Conservation (phyloP, 306 rosid genomes). For the Lathyrus sativus region DNA sequence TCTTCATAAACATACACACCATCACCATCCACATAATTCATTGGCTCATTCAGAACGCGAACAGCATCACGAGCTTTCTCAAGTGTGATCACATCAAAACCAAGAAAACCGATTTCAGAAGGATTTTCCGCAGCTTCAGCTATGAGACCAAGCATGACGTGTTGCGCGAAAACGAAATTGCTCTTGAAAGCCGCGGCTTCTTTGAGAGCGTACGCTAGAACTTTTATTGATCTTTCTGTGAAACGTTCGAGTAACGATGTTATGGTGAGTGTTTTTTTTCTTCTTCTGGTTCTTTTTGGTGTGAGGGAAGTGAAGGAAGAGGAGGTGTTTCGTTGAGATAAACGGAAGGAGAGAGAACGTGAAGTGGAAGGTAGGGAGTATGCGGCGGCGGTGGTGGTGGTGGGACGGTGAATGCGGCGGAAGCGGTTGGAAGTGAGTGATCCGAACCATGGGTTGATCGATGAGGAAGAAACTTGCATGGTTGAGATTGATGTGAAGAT, state of each 20-base stretch:
- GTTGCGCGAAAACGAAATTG: conserved; percentile 64
- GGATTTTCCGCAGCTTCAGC: conserved; percentile 78
- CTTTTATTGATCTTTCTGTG: conserved; percentile 81
- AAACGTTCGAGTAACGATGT: conserved; percentile 70
- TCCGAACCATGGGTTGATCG: conserved; percentile 36
- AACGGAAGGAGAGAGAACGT: conserved; percentile 36
- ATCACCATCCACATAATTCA: conserved; percentile 17
- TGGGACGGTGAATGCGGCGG: conserved; percentile 24
- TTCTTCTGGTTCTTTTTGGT: not conserved
- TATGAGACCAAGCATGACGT: conserved; percentile 78
- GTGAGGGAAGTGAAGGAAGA: not conserved
- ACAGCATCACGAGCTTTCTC: conserved; percentile 68
- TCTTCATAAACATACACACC: conserved; percentile 4
- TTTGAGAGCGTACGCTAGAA: conserved; percentile 64
- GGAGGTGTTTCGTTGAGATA: conserved; percentile 32
- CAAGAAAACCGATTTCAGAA: conserved; percentile 60
- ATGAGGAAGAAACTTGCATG: conserved; percentile 49
- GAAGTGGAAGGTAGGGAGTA: conserved; percentile 21
- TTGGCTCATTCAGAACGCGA: conserved; percentile 47
- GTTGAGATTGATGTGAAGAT: not conserved
- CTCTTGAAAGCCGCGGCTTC: conserved; percentile 70
- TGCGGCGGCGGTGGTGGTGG: conserved; percentile 14
- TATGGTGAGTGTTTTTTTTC: conserved; percentile 34
- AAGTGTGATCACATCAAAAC: conserved; percentile 58
- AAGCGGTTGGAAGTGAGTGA: conserved; percentile 26